These are phyloP conservation scores for Peniophora sp. DNA, from an alignment of 1,284 basidiomycete genomes.

Conservation along the genomic window DNA sequence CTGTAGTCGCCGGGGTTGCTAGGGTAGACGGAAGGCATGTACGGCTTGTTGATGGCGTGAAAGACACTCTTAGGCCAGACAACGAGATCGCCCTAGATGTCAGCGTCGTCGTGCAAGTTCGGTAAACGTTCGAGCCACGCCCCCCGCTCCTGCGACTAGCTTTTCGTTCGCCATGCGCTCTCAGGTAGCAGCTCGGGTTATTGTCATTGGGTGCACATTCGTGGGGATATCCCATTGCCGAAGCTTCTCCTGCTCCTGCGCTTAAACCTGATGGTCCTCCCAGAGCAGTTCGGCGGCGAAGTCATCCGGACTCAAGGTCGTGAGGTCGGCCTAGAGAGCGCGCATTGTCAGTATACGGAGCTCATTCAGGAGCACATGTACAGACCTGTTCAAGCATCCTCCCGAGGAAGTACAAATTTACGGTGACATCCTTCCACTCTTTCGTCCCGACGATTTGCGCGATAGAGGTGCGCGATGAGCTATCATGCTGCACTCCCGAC, in stretches of 20 bases:
- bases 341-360: neutral
- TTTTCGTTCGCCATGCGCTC: conserved; percentile 91
- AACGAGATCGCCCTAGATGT: conserved; percentile 95
- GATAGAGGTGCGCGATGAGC: conserved; percentile 52
- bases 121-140: conserved; percentile 98
- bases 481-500: conserved; percentile 73
- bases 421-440: conserved; percentile 90
- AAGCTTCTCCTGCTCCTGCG: conserved; percentile 91
- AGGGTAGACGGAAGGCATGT: conserved; percentile 80
- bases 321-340: conserved; percentile 59
- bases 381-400: conserved; percentile 75
- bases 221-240: conserved; percentile 97
- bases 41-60: conserved; percentile 68
- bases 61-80: conserved; percentile 93
- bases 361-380: conserved; percentile 5
- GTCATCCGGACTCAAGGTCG: conserved; percentile 41
- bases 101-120: conserved; percentile 95
- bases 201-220: conserved; percentile 88
- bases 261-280: too few relatives aligned
- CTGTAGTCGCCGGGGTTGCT: conserved; percentile 40
- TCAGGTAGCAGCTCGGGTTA: conserved; percentile 90
- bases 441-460: conserved; percentile 73
- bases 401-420: conserved; percentile 87
- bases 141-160: conserved; percentile 86
- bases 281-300: conserved; percentile 71